Base-by-base conservation (phyloP, 371 early-diverging fungal species). In the Entomophthora muscae region DNA sequence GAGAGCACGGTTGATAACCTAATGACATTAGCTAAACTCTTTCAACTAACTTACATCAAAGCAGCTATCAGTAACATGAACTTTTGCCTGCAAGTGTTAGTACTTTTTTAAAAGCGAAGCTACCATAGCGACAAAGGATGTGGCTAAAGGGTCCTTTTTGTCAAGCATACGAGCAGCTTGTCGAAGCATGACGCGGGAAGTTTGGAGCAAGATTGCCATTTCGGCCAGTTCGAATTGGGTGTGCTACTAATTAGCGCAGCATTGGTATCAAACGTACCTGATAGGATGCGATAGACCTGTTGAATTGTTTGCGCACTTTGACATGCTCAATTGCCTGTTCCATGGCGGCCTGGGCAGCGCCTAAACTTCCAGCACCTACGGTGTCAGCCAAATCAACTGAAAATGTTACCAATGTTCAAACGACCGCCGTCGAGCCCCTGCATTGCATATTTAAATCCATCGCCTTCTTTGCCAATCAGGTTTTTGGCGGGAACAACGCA, bases 391-490 rank as follows among this genome's bases (percentile, higher is more conserved):
- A 52, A 10, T 28, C 7, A 17, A 22, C n/a, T 22, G 22, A 29
- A 26, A 1, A 28, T 24, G 65, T 59, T 69, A 70, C 72, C 76
- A 66, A 83, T 82, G 67, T 83, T 83, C 63, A 83, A 64, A 12
- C 82, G 68, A 12, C 83, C 81, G 5, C 83, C 83, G 64, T 83
- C 78, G 23, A 83, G 66, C 10, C 80, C 83, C 67, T 72, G 72
- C 83, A 83, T 83, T 51, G 83, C 83, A 63, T 79, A 79, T 51
- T 72, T 72, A 67, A 83, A 83, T 0, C 83, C 83, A 22, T 83
- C 70, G 7, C 83, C 83, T 55, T 76, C 80, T 22, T 52, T 61
- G 13, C 81, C 83, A 31, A 83, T 66, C 52, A 81, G 58, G 60
- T 83, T 81, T 32, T 70, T 66, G 0, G 57, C 71, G 1, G 83